These are phyloP conservation scores for Cystobasidium slooffiae DNA, from an alignment of 1,284 basidiomycete genomes.

Conservation along the genomic window DNA sequence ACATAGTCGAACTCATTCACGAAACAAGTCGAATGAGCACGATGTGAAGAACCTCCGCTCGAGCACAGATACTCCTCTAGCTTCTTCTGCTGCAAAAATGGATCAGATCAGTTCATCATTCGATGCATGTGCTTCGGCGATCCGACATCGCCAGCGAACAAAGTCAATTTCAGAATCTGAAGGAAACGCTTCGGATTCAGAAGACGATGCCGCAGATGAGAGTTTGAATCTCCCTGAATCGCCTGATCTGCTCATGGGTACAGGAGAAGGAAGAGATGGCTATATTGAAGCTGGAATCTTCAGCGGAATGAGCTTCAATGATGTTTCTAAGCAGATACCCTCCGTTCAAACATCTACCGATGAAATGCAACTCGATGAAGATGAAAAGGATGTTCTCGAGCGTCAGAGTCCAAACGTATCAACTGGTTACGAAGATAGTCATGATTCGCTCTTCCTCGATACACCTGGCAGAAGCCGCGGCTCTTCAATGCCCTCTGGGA, in stretches of 20 bases:
- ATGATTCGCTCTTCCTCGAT: slow-evolving; percentile 33
- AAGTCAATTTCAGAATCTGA: slow-evolving; percentile 41
- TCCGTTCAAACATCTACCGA: not conserved
- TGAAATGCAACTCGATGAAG: slow-evolving; percentile 4
- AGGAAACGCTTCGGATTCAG: slow-evolving; percentile 19
- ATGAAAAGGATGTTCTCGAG: not conserved
- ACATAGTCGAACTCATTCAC: slow-evolving; percentile 3
- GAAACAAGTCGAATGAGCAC: slow-evolving; percentile 14
- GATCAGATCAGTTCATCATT: slow-evolving; percentile 25
- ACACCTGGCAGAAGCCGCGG: slow-evolving; percentile 25
- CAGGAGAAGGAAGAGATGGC: not conserved
- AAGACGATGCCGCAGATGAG: slow-evolving; percentile 17
- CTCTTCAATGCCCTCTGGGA: slow-evolving; percentile 33
- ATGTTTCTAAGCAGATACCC: not conserved
- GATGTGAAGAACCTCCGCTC: not conserved
- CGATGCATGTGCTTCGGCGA: slow-evolving; percentile 18
- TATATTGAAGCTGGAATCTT: slow-evolving; percentile 14
- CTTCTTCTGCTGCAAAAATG: not conserved
- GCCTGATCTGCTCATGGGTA: slow-evolving; percentile 18
- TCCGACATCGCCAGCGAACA: slow-evolving; percentile 34
- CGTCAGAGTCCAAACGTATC: not conserved
- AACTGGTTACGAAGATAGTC: not conserved
- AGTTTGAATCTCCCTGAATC: slow-evolving; percentile 22
- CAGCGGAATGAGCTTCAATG: slow-evolving; percentile 14
- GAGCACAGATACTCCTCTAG: not conserved